Evolutionary conservation across 805 yeast genomes (phyloP), one percentile per base, ranked within the genome.

Genomic region (Dipodascus geniculatus): DNA sequence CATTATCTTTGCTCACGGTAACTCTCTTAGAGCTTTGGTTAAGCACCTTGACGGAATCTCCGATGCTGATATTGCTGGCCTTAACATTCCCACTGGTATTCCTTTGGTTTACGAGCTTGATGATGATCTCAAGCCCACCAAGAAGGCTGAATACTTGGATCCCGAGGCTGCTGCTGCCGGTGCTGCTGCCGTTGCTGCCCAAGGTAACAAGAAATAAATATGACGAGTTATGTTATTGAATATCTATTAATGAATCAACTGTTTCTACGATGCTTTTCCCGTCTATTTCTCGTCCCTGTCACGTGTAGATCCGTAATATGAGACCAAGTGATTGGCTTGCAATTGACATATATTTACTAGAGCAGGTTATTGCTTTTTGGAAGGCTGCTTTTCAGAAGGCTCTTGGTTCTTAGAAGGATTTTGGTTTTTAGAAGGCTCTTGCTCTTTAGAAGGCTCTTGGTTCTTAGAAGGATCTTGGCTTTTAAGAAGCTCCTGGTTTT

Each of bases 141-240:
- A 89, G 83, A 85, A 88, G 63, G 82, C 95, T 65, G 88, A 90
- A 81, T 90, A 90, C 83, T 84, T 90, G 75, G 98, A 90, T 77
- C 98, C 98, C 67, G 97, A 88, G 78, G 98, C 97, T 68, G 98
- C 98, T 68, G 96, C 90, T 61, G 96, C 96, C 54, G 98, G 98
- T 80, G 98, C 97, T 62, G 97, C 97, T 69, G 96, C 96, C 57
- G 98, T 90, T 65, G 98, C 97, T 66, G 87, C 87, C 66, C 98
- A 90, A 78, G 98, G 98, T 72, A 77, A 77, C 71, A 81, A 80
- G 77, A 78, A 79, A 64, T 74, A 70, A 56, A 24, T 38, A n/a
- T 38, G 14, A 38, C 14, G 44, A 38, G 8, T 28, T 28, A 28
- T 28, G 35, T n/a, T n/a, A n/a, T n/a, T n/a, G n/a, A n/a, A n/a